These are phyloP conservation scores for Penicillium decumbens DNA, from an alignment of 2,329 filamentous ascomycete species.

Conservation along the genomic window DNA sequence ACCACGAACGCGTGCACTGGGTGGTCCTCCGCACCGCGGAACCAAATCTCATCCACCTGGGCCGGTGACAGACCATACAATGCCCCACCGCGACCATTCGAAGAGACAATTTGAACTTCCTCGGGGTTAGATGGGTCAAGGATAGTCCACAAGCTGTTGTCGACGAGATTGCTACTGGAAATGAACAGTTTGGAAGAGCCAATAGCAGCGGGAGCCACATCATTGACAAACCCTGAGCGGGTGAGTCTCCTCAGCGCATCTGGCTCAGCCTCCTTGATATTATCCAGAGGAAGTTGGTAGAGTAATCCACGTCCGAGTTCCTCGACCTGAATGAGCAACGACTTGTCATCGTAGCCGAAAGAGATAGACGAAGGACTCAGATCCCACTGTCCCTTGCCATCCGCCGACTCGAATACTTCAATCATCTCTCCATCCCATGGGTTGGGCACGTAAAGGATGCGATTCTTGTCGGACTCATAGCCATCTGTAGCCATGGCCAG, in stretches of 20 bases:
- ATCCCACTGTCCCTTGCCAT: conserved; percentile 41
- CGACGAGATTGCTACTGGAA: conserved; percentile 42
- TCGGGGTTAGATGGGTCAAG: conserved; percentile 34
- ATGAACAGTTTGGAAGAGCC: conserved; percentile 39
- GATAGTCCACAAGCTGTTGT: conserved; percentile 44
- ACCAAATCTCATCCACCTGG: conserved; percentile 47
- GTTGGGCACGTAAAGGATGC: conserved; percentile 42
- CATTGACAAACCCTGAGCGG: conserved; percentile 39
- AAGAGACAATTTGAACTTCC: conserved; percentile 36
- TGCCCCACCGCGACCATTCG: conserved; percentile 33
- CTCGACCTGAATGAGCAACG: conserved; percentile 40
- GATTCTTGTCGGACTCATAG: conserved; percentile 47
- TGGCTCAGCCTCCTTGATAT: conserved; percentile 28
- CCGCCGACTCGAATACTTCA: conserved; percentile 36
- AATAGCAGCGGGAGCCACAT: conserved; percentile 33
- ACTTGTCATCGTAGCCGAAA: conserved; percentile 42
- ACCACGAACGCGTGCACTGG: conserved; percentile 46
- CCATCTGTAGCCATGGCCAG: conserved; percentile 44
- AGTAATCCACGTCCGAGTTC: conserved; percentile 41
- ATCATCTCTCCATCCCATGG: conserved; percentile 40
- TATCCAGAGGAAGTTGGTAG: conserved; percentile 38
- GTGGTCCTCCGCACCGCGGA: conserved; percentile 42
- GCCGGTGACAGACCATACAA: conserved; percentile 40
- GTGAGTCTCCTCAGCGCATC: conserved; percentile 38
- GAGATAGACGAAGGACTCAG: conserved; percentile 40